Conservation (phyloP, 2,329 filamentous ascomycete species). For the Fusarium sp. region DNA sequence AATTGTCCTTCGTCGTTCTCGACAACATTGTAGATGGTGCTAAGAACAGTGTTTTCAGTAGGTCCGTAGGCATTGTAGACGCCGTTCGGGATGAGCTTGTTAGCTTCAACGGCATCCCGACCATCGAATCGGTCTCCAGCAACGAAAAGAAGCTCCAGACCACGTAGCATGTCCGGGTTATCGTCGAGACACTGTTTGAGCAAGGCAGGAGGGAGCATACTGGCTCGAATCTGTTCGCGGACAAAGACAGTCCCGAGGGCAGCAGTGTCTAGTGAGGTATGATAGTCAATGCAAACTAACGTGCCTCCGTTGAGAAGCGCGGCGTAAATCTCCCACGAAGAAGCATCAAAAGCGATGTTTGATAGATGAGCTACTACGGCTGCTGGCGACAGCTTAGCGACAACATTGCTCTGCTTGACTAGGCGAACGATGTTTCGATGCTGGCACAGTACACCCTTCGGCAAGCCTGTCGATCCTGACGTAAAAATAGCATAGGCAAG, state of each 20-base stretch:
- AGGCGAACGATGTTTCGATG: slow-evolving; percentile 36
- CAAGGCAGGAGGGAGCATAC: slow-evolving; percentile 15
- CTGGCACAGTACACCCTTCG: slow-evolving; percentile 63
- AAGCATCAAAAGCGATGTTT: slow-evolving; percentile 42
- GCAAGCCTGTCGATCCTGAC: slow-evolving; percentile 65
- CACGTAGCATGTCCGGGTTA: not conserved
- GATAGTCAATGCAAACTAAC: slow-evolving; percentile 36
- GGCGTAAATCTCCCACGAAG: slow-evolving; percentile 39
- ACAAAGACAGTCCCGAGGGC: slow-evolving; percentile 20
- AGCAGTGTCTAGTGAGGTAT: too few relatives aligned
- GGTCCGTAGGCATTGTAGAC: slow-evolving; percentile 44
- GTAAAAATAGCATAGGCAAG: slow-evolving; percentile 62
- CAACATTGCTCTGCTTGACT: slow-evolving; percentile 17
- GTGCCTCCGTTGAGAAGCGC: slow-evolving; percentile 43
- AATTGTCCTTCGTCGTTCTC: not conserved
- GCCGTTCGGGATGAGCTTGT: not conserved
- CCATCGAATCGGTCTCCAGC: slow-evolving; percentile 37
- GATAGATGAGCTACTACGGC: slow-evolving; percentile 27
- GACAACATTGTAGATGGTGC: slow-evolving; percentile 21
- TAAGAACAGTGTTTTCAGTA: slow-evolving; percentile 43
- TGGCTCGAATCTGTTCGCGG: not conserved
- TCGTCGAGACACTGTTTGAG: slow-evolving; percentile 35
- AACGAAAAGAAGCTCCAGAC: slow-evolving; percentile 19
- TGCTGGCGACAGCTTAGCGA: not conserved
- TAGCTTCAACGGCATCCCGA: slow-evolving; percentile 10